A percentile compares a stretch with the other conserved stretches of the same genome.
These are phyloP conservation scores for Hygrophorus pudorinus DNA, from an alignment of 768 basidiomycete genomes.

Conservation along the genomic window DNA sequence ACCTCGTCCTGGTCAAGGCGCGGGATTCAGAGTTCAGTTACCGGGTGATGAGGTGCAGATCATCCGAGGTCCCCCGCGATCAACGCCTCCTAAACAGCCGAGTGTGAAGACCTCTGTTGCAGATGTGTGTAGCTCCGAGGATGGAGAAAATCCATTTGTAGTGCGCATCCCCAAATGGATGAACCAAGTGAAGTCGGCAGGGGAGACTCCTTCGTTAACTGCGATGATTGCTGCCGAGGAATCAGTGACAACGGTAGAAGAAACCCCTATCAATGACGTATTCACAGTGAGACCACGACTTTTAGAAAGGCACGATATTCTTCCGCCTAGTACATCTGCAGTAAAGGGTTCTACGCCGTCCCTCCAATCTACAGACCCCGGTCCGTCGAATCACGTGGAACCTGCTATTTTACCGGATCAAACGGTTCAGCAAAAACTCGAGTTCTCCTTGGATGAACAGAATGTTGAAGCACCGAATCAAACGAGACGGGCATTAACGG, in stretches of 20 bases:
- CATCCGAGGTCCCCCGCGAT: slow-evolving; percentile 26
- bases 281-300: slow-evolving; percentile 48
- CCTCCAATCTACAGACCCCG: slow-evolving; percentile 16
- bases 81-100: slow-evolving; percentile 13
- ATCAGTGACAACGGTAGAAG: slow-evolving; percentile 19
- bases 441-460: slow-evolving; percentile 27
- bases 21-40: slow-evolving; percentile 52
- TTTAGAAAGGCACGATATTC: slow-evolving; percentile 27
- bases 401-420: slow-evolving; percentile 18
- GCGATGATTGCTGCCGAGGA: slow-evolving; percentile 4
- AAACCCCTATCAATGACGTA: slow-evolving; percentile 40
- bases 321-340: slow-evolving; percentile 15
- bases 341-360: neutral
- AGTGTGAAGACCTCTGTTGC: slow-evolving; percentile 13
- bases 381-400: slow-evolving; percentile 11
- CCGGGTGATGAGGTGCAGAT: slow-evolving; percentile 38
- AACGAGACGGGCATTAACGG: slow-evolving; percentile 29
- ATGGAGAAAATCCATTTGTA: slow-evolving; percentile 34
- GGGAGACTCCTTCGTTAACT: neutral
- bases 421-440: slow-evolving; percentile 27
- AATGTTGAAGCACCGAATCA: slow-evolving; percentile 19
- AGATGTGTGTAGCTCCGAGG: slow-evolving; percentile 24
- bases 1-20: slow-evolving; percentile 45
- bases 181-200: slow-evolving; percentile 24
- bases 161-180: slow-evolving; percentile 44